phyloP scores from a whole-genome alignment of 2,329 filamentous ascomycete genomes.

The Ophiostoma quercus region DNA sequence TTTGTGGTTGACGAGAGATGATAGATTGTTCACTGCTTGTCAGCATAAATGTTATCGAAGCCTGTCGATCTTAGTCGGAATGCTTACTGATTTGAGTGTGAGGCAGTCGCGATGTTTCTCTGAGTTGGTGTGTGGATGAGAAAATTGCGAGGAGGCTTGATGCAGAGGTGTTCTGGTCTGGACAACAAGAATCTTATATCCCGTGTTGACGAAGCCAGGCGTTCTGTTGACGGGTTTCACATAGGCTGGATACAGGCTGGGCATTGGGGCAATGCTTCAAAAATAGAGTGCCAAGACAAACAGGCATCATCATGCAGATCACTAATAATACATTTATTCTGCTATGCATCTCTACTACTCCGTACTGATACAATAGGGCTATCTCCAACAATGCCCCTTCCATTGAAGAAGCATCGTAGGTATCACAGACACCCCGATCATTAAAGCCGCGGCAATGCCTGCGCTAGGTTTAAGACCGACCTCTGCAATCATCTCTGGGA shows the following conservation, averaged over 20 bases:
- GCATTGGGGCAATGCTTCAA: constrained; percentile 6
- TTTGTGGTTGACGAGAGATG: background rate
- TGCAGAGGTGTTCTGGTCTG: too few species aligned
- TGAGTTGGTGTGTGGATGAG: too few species aligned
- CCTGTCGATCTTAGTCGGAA: background rate
- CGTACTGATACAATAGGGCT: background rate
- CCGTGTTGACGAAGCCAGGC: background rate
- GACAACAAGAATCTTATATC: too few species aligned
- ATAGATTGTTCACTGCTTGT: background rate
- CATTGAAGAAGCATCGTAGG: background rate
- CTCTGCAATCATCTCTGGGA: background rate
- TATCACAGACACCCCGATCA: background rate
- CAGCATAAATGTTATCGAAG: background rate
- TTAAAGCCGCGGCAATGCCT: background rate
- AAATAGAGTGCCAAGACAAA: background rate
- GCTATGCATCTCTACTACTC: background rate
- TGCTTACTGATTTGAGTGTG: background rate
- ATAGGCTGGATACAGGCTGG: background rate
- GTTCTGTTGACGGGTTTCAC: background rate
- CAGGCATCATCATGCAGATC: background rate
- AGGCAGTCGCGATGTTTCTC: background rate
- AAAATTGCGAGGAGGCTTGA: too few species aligned
- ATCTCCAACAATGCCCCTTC: background rate
- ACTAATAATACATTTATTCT: background rate
- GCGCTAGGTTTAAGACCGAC: background rate